Percentiles rank a stretch among this genome's conserved stretches.
Evolutionary conservation across 257 asterid genomes (phyloP).

Genomic region (Agastache rugosa): DNA sequence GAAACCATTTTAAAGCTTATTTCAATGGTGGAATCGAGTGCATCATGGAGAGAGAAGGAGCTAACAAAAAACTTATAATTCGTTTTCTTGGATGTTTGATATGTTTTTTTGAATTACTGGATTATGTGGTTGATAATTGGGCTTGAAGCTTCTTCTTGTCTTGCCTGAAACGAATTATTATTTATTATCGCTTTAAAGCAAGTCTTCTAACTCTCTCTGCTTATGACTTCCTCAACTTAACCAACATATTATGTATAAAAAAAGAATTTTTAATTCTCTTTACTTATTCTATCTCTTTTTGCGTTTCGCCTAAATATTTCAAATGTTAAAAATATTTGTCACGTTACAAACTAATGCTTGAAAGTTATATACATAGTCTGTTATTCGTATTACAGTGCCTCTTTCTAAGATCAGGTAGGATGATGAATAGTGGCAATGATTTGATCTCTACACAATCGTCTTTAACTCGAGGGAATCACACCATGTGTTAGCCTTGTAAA

Average conservation of each 20-base stretch:
- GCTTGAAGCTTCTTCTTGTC: too few relatives aligned
- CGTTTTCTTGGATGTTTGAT: background rate
- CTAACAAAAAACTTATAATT: background rate
- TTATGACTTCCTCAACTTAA: background rate
- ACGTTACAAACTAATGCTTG: background rate
- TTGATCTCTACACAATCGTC: background rate
- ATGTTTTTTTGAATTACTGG: constrained; percentile 3
- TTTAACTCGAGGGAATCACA: too few relatives aligned
- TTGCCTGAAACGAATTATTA: too few relatives aligned
- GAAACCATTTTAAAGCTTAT: background rate
- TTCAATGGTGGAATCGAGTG: constrained; percentile 12
- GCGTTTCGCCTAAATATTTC: background rate
- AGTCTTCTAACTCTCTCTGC: background rate
- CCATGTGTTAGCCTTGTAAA: background rate
- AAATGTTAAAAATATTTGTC: too few relatives aligned
- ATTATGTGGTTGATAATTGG: background rate
- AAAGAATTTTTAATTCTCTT: background rate
- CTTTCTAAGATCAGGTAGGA: background rate
- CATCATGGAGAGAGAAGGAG: background rate
- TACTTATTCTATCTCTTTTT: background rate
- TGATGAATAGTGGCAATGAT: background rate
- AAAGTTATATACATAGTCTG: background rate
- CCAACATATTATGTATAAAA: background rate
- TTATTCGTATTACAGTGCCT: background rate
- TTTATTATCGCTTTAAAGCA: too few relatives aligned